phyloP scores from a whole-genome alignment of 2,329 filamentous ascomycete genomes.

The Xylariaceae sp. region DNA sequence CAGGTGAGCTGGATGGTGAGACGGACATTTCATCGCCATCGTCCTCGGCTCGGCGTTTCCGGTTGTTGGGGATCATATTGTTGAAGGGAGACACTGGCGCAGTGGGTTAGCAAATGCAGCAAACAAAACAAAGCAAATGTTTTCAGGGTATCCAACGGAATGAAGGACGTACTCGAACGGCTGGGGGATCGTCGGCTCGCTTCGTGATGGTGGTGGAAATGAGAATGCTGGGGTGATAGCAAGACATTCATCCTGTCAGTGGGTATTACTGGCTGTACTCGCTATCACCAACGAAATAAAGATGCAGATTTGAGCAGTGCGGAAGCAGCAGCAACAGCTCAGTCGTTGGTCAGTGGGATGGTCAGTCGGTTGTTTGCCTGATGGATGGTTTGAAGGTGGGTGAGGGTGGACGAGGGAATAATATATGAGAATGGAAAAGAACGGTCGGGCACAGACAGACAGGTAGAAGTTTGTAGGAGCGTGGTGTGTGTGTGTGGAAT shows the following conservation, averaged over 20 bases:
- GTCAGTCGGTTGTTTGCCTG: constrained; percentile 2
- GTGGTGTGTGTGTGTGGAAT: constrained; percentile 11
- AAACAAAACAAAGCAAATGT: background rate
- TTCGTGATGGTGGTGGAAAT: constrained; percentile 58
- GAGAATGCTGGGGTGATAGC: constrained; percentile 56
- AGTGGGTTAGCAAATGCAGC: constrained; percentile 8
- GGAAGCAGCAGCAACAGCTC: background rate
- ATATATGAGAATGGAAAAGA: constrained; percentile 11
- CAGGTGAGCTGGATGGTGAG: constrained; percentile 79
- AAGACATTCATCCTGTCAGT: constrained; percentile 57
- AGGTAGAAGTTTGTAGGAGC: background rate
- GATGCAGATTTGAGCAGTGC: background rate
- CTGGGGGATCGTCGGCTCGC: constrained; percentile 50
- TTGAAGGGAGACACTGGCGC: constrained; percentile 46
- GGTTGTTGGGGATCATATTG: constrained; percentile 49
- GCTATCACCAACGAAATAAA: background rate
- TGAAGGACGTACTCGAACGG: constrained; percentile 48
- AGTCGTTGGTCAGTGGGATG: background rate
- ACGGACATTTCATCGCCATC: constrained; percentile 89
- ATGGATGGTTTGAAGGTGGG: background rate
- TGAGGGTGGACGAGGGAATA: constrained; percentile 1
- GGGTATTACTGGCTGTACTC: background rate
- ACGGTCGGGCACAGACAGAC: constrained; percentile 12
- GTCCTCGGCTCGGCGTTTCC: constrained; percentile 84
- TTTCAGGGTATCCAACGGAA: background rate